These are phyloP conservation scores for Millerozyma acaciae DNA, from an alignment of 805 yeast genomes.

Conservation along the genomic window DNA sequence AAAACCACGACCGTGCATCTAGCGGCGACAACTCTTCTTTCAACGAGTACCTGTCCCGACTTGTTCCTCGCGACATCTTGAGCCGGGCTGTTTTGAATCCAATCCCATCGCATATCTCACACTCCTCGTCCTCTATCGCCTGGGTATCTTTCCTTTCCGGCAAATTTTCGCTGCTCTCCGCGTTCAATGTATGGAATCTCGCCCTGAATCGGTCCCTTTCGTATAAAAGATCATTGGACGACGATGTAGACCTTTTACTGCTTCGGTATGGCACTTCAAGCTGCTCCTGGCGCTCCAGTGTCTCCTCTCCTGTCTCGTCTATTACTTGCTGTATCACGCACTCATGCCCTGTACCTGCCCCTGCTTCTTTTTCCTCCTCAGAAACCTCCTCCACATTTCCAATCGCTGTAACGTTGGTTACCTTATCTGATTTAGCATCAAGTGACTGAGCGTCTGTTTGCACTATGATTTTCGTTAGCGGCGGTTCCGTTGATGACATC, in stretches of 20 bases:
- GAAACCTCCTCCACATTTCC: too few species aligned
- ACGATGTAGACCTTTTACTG: constrained; percentile 34
- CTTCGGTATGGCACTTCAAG: too few species aligned
- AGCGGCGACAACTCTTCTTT: constrained; percentile 14
- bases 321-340: too few species aligned
- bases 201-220: constrained; percentile 43
- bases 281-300: not conserved
- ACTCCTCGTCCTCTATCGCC: constrained; percentile 8
- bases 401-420: too few species aligned
- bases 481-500: too few species aligned
- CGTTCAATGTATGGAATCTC: constrained; percentile 31
- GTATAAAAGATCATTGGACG: constrained; percentile 36
- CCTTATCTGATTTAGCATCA: too few species aligned
- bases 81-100: constrained; percentile 37
- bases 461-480: too few species aligned
- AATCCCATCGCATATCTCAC: constrained; percentile 35
- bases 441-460: too few species aligned
- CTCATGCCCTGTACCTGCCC: too few species aligned
- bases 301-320: not conserved
- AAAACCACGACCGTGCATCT: constrained; percentile 13
- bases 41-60: not conserved
- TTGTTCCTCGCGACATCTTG: constrained; percentile 14
- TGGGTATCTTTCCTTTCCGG: constrained; percentile 3
- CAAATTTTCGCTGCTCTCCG: not conserved
- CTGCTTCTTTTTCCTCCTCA: too few species aligned